A percentile compares a stretch with the other conserved stretches of the same genome.
Conservation (phyloP, 345 rosid species). For the Gossypium sturtianum region DNA sequence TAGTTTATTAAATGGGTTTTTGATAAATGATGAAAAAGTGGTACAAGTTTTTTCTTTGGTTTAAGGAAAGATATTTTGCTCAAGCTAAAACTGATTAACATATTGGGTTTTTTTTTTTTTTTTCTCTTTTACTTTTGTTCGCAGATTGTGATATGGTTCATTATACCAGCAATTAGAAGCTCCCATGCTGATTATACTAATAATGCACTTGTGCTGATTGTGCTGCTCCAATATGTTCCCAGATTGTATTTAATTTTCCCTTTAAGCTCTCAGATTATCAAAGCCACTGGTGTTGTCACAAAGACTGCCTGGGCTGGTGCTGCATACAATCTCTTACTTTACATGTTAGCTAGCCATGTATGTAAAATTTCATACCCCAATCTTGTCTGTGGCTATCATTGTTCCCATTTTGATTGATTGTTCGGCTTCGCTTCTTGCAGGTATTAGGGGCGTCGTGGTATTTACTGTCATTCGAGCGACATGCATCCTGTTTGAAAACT, state of each 20-base stretch:
- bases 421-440: slow-evolving; percentile 30
- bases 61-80: slow-evolving; percentile 15
- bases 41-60: slow-evolving; percentile 53
- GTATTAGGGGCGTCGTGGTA: slow-evolving; percentile 89
- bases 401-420: neutral
- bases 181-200: slow-evolving; percentile 59
- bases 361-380: slow-evolving; percentile 13
- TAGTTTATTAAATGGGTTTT: neutral
- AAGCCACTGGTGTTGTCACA: slow-evolving; percentile 81
- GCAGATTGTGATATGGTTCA: slow-evolving; percentile 84
- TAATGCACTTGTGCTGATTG: slow-evolving; percentile 68
- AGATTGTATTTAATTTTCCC: slow-evolving; percentile 80
- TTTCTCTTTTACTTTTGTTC: neutral
- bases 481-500: slow-evolving; percentile 76
- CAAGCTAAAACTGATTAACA: neutral
- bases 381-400: neutral
- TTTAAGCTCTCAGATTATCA: slow-evolving; percentile 70
- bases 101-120: neutral
- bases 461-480: slow-evolving; percentile 68
- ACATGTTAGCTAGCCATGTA: slow-evolving; percentile 93
- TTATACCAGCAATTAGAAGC: slow-evolving; percentile 59
- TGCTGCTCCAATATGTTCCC: slow-evolving; percentile 76
- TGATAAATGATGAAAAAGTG: slow-evolving; percentile 53
- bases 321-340: slow-evolving; percentile 74
- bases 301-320: slow-evolving; percentile 97